Evolutionary conservation across 805 yeast genomes (phyloP), one percentile per base, ranked within the genome.

Genomic region (Candida golubevii): DNA sequence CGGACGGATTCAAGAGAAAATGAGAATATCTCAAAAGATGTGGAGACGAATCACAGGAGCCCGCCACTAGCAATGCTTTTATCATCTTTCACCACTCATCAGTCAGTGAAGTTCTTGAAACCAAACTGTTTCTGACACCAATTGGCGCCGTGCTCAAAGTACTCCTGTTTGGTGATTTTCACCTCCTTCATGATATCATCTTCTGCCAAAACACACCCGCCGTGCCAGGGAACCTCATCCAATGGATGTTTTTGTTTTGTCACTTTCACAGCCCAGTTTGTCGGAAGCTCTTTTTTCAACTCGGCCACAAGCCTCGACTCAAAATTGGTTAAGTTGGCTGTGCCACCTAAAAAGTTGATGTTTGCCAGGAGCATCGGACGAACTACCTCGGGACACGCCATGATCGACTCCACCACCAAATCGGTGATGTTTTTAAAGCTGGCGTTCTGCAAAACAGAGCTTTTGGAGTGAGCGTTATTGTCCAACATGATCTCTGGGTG

Each of bases 281-380:
- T 78, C 0, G 91, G 91, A 15, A 85, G 66, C 45, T 82, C 88
- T 49, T 80, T 73, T 49, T 80, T 79, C 48, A 86, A 65, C 48
- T 85, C 93, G 26, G 69, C 62, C 0, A 71, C 58, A 11, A 93
- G 60, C 42, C 99, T 67, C 8, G 74, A 67, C 35, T 74, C 71
- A 49, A 86, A 83, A 34, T 89, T 88, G 0, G 82, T 79, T 10
- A 93, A 56, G 39, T 82, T 78, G 40, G 87, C 74, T 13, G 83
- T 82, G 0, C 99, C 99, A 0, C 99, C 99, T 1, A 82, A 78
- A 9, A 89, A 69, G 14, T 80, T 79, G 11, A 93, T 79, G 61
- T 93, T 93, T 3, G 91, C 82, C 55, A 82, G 80, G 40, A 93
- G 68, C 42, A 93, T 64, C 0, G 96, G 95, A 40, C 87, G 67